Evolutionary conservation across 257 asterid genomes (phyloP), one percentile per base, ranked within the genome.

Genomic region (Pogostemon cablin): DNA sequence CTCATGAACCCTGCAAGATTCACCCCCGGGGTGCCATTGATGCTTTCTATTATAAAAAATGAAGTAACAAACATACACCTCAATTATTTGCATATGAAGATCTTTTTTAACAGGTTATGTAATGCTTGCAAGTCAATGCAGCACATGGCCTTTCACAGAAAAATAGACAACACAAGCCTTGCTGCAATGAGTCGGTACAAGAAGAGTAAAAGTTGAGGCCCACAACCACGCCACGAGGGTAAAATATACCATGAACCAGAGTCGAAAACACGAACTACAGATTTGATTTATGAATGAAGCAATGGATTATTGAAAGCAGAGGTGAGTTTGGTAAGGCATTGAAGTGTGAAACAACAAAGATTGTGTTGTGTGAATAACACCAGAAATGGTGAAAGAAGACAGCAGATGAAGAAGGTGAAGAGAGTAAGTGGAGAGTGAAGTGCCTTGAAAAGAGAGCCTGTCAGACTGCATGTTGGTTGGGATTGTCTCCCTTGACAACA

Each of bases 401-500:
- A 77, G 59, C 44, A 65, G 73, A 72, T 63, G 74, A 37, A 54
- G 63, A 61, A 35, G 62, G 20, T 43, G 69, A 56, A 47, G 25
- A 37, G 7, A 25, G 50, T 12, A 9, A 65, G 54, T 70, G 60
- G 72, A 41, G 48, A 64, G 12, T 56, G 67, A 71, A 49, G n/a
- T 72, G 70, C 67, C 68, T 72, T 1, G 58, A 72, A 44, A 75
- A 3, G 68, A 63, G 79, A 9, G 43, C 37, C 0, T 39, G 82
- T 65, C 83, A 75, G 83, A 75, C 39, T 78, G 82, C 81, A 72
- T 78, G 75, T 72, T 71, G 68, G 76, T 71, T 71, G 25, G 44
- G 9, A 44, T 72, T 78, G 79, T 78, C 75, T 72, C 37, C 76
- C 80, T 43, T 7, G 44, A 65, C 68, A 76, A 42, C 49, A 67